Evolutionary conservation across 768 basidiomycete genomes (phyloP).

Genomic region (Mycena chlorophos): DNA sequence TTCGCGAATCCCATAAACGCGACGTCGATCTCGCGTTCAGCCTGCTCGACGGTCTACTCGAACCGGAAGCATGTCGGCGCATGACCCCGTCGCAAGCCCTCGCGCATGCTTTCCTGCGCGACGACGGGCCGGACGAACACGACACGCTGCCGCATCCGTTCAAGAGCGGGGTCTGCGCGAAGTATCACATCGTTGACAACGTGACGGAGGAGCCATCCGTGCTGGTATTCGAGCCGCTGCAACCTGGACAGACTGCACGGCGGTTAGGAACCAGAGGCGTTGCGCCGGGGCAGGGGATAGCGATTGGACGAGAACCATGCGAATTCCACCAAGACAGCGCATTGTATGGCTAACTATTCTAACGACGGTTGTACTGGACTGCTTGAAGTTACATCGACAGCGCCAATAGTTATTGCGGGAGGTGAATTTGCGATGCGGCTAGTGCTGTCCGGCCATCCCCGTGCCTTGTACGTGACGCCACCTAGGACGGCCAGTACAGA

Average conservation of each 20-base stretch:
- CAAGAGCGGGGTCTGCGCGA: slow-evolving; percentile 66
- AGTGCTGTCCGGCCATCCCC: slow-evolving; percentile 9
- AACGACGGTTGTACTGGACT: neutral
- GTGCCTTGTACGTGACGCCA: slow-evolving; percentile 28
- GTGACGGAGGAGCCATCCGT: slow-evolving; percentile 58
- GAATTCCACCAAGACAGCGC: slow-evolving; percentile 51
- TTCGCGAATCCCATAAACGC: slow-evolving; percentile 8
- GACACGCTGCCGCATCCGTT: slow-evolving; percentile 68
- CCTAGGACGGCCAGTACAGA: slow-evolving; percentile 29
- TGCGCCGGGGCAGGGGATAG: slow-evolving; percentile 53
- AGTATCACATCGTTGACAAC: slow-evolving; percentile 59
- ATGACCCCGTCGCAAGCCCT: slow-evolving; percentile 77
- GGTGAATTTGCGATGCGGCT: neutral
- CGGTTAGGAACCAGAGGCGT: slow-evolving; percentile 21
- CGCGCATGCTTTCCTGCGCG: slow-evolving; percentile 73
- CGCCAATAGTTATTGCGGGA: too few species aligned
- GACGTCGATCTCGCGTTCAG: slow-evolving; percentile 72
- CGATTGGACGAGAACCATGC: slow-evolving; percentile 61
- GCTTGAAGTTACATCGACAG: too few species aligned
- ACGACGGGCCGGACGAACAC: slow-evolving; percentile 55
- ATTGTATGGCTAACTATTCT: slow-evolving; percentile 14
- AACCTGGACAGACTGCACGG: slow-evolving; percentile 35
- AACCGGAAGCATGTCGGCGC: slow-evolving; percentile 75
- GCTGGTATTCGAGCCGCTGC: slow-evolving; percentile 33
- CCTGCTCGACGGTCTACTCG: slow-evolving; percentile 70